A percentile compares a stretch with the other conserved stretches of the same genome.
phyloP scores from a whole-genome alignment of 164 flowering plant species.

The Nymphaea thermarum region DNA sequence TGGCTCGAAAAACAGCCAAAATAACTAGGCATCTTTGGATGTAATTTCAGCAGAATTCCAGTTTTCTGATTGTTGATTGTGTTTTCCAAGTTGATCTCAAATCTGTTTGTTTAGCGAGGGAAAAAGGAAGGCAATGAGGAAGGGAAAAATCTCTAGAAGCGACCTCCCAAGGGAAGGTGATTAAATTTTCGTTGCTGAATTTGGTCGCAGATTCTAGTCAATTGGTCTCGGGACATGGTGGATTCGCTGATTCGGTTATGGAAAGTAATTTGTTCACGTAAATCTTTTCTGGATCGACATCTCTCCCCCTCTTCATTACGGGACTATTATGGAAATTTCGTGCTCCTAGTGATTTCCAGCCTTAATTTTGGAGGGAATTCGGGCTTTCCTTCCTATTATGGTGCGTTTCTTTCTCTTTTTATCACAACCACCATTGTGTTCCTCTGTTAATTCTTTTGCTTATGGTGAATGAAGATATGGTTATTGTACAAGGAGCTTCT shows the following conservation, averaged over 20 bases:
- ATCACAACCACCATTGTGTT: too few species aligned
- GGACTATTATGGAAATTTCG: not conserved
- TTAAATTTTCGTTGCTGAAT: too few species aligned
- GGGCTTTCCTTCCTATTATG: not conserved
- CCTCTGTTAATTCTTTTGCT: not conserved
- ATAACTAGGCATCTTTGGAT: not conserved
- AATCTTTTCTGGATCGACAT: not conserved
- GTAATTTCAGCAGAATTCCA: not conserved
- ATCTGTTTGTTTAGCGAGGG: too few species aligned
- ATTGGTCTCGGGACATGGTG: too few species aligned
- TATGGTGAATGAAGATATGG: not conserved
- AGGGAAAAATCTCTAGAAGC: too few species aligned
- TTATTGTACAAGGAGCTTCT: not conserved
- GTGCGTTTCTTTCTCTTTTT: not conserved
- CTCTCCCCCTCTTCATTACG: not conserved
- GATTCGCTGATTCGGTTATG: too few species aligned
- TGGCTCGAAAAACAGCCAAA: not conserved
- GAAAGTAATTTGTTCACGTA: not conserved
- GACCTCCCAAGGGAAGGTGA: too few species aligned
- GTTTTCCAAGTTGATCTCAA: not conserved
- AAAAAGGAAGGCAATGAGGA: too few species aligned
- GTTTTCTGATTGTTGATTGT: not conserved
- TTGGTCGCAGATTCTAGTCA: too few species aligned
- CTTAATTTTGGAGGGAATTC: not conserved
- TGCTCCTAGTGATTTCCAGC: not conserved